Percentiles rank a stretch among this genome's conserved stretches.
Conservation (phyloP, 805 yeast species). For the Pichia deserticola region DNA sequence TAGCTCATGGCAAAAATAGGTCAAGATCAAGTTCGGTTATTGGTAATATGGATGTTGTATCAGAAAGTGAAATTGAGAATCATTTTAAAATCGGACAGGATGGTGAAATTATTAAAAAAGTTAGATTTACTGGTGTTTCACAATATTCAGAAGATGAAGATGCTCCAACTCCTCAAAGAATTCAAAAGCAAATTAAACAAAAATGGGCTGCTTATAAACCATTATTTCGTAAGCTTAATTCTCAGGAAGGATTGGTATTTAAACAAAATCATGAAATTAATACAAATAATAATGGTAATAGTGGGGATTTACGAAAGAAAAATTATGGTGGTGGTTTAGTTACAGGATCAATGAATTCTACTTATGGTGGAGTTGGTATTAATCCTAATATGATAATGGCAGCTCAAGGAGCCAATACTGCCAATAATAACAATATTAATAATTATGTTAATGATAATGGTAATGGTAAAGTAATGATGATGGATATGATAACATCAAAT, state of each 20-base stretch:
- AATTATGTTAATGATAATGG: conserved; percentile 6
- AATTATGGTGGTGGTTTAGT: neutral
- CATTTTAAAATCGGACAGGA: conserved; percentile 7
- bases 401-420: conserved; percentile 11
- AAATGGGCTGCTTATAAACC: conserved; percentile 29
- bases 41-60: conserved; percentile 21
- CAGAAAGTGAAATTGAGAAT: conserved; percentile 4
- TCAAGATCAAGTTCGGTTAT: conserved; percentile 4
- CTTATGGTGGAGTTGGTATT: conserved; percentile 3
- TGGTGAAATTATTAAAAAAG: conserved; percentile 32
- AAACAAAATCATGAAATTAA: conserved; percentile 15
- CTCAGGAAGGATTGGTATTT: conserved; percentile 33
- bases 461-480: conserved; percentile 26
- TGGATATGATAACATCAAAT: conserved; percentile 16
- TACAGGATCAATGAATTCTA: conserved; percentile 1
- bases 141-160: conserved; percentile 47
- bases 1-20: neutral
- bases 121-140: conserved; percentile 46
- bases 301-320: neutral
- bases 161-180: conserved; percentile 38
- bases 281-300: conserved; percentile 12
- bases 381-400: conserved; percentile 1
- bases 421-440: too few species aligned
- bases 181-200: conserved; percentile 30
- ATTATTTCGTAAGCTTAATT: conserved; percentile 24